Base-by-base conservation (phyloP, 2,329 filamentous ascomycete species). In the Colletotrichum zoysiae region DNA sequence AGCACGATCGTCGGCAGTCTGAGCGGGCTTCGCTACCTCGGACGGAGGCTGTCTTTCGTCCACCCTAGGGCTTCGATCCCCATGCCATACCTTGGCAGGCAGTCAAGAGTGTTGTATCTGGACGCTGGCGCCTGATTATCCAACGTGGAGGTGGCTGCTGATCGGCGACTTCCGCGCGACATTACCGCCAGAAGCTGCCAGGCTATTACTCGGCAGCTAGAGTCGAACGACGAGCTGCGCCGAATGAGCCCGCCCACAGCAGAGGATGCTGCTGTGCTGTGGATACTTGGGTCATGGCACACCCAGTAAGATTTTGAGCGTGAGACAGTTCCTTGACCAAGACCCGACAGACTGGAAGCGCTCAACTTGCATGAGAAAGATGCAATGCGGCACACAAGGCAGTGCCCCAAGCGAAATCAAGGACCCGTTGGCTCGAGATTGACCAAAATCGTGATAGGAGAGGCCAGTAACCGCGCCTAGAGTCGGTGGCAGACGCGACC, bases 291-390 rank as follows among this genome's bases (percentile, higher is more conserved):
- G 35, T 46, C 23, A 30, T 48, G 64, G 46, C 51, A 44, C 48
- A 26, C 40, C 69, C 44, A 42, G 58, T 71, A 59, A 40, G 38
- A 55, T 20, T 6, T 20, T 42, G 62, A 59, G 38, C 51, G 69
- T 48, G 23, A 23, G 35, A 46, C n/a, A 53, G 50, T 51, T 38
- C 26, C 33, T 40, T 64, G 63, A n/a, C 14, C 35, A 23, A 11
- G 74, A 74, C 75, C 79, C 79, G 75, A 76, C 65, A 75, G 73
- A 76, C 71, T 76, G 79, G 78, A 78, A 78, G 76, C 78, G 77
- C 77, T 70, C 75, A 74, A 66, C 75, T 67, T 78, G 76, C 77
- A 78, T 78, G 69, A 76, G 59, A 60, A 60, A 30, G 60, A 51
- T 35, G 56, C 66, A 71, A 70, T 73, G 67, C 57, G 53, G 66